Base-by-base conservation (phyloP, 768 basidiomycete species). In the Boletus tomentosulus region DNA sequence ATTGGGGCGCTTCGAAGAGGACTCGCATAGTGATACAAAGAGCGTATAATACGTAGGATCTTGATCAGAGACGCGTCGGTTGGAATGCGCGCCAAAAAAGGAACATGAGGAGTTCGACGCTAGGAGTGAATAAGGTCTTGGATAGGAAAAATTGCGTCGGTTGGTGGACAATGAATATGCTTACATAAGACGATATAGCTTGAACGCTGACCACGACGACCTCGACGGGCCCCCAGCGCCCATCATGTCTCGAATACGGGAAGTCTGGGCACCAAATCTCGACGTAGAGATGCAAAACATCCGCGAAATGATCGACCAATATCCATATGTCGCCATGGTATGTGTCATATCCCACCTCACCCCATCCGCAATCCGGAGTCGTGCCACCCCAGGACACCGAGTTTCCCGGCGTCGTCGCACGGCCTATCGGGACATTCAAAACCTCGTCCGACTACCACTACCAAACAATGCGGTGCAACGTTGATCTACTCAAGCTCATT, bases 401-500 rank as follows among this genome's bases (percentile, higher is more conserved):
- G 69, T 98, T 98, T 71, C 97, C 97, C 33, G 97, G 97, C 9
- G 94, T 98, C 41, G 97, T 99, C 51, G 97, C 96, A 3, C 83
- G 97, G 19, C 97, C 97, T 3, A 96, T 99, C 64, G 97, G 97
- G 6, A 78, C 85, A 33, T 98, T 98, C 79, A 93, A 92, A 71
- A 95, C 94, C 0, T 92, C 93, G 11, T 93, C 93, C 22, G 97
- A 99, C 73, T 98, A 98, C 67, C 96, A 98, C 73, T 99, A 98
- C 72, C 97, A 99, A 72, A 99, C 97, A 2, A 96, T 99, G 89
- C 87, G 97, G 56, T 97, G 95, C 76, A 99, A 99, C 72, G 97
- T 98, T 64, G 97, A 99, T 79, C 77, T 98, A 46, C 80, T 99
- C 61, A 93, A 92, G 76, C 90, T 98, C 73, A 98, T 99, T 48